Evolutionary conservation across 2,329 filamentous ascomycete genomes (phyloP), one percentile per base, ranked within the genome.

Genomic region (Penicillium sp.): DNA sequence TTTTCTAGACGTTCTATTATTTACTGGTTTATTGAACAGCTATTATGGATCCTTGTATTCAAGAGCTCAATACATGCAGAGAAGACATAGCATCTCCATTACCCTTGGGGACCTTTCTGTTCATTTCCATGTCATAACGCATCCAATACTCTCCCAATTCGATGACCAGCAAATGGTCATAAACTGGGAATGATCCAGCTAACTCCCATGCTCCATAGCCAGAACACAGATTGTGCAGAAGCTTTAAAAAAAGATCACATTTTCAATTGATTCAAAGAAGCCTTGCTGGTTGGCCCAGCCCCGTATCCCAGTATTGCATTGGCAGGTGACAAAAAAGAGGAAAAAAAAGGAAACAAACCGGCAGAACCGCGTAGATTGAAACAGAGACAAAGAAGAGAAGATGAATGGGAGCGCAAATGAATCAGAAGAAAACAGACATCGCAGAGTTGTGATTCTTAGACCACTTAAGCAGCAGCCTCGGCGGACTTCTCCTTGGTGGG

Each of bases 391-490:
- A 58, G 42, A 58, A 55, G 49, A 48, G 46, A 55, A 50, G 28
- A 45, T 51, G 25, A 62, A 67, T 64, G 67, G 43, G 37, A 47
- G 43, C 45, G 37, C 47, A 51, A 55, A 55, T 44, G 47, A 28
- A 51, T n/a, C 16, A 30, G 25, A 42, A 49, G 43, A 35, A 55
- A 51, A 42, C 11, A 55, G 46, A 55, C 49, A 44, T 42, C 25
- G 38, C 47, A 48, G 31, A 41, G 51, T 50, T 30, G 17, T 55
- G 53, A 36, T 45, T 57, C 37, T 54, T 33, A 52, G 50, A 47
- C 43, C 45, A 38, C 36, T 64, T 62, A 69, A 38, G 65, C 65
- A 26, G 65, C 59, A 46, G 62, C 67, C 55, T 67, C 67, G 19
- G 62, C 69, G 16, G 62, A 48, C 31, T 54, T 65, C 16, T 58